Evolutionary conservation across 345 rosid species (phyloP).

Genomic region (Salix purpurea): DNA sequence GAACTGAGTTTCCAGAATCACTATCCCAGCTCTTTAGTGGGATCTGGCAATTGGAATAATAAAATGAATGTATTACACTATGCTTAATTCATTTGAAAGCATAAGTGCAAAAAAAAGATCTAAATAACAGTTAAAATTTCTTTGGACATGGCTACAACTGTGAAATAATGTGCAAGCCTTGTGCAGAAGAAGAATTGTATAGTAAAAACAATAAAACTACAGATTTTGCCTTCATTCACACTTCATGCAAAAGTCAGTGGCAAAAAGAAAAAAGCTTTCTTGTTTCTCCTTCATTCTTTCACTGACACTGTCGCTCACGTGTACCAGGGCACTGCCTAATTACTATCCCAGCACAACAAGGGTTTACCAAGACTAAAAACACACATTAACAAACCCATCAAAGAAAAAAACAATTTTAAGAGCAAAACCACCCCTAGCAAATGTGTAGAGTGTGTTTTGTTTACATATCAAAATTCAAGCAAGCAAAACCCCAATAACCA

Average conservation of each 20-base stretch:
- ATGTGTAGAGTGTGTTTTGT: background rate
- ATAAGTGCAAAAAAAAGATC: background rate
- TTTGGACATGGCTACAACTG: background rate
- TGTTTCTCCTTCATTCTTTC: background rate
- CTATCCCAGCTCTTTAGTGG: too few relatives aligned
- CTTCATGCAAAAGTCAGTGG: background rate
- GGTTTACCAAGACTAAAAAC: background rate
- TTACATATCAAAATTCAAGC: background rate
- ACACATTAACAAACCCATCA: background rate
- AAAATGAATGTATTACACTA: background rate
- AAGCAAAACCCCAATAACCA: background rate
- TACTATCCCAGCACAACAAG: background rate
- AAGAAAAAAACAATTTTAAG: background rate
- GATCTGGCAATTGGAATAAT: background rate
- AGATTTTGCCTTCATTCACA: background rate
- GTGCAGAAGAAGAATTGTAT: background rate
- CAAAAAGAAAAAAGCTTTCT: background rate
- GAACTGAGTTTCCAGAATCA: too few relatives aligned
- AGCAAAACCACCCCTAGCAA: background rate
- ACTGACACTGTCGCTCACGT: background rate
- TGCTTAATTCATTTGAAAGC: background rate
- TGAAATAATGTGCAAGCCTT: background rate
- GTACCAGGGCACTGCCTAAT: background rate
- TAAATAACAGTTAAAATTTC: background rate
- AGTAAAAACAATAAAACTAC: background rate